Evolutionary conservation across 2,329 filamentous ascomycete species (phyloP).

Genomic region (Sclerotinia borealis): DNA sequence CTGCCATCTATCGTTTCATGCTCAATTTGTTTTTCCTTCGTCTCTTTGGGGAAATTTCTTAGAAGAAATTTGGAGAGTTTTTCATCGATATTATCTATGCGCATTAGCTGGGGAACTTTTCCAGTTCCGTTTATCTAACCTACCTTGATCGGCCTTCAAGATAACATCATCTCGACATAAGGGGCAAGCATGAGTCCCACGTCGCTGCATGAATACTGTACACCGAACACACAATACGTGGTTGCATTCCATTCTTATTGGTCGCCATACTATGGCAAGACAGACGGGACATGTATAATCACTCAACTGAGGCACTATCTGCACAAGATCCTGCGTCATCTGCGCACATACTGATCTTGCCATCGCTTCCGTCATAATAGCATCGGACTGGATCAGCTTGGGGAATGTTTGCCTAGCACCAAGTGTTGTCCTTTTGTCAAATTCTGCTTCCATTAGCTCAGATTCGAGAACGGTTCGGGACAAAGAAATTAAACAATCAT

Average conservation of each 20-base stretch:
- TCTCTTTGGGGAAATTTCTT: constrained; percentile 68
- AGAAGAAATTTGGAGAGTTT: constrained; percentile 64
- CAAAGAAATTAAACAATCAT: background rate
- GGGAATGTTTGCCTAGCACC: constrained; percentile 61
- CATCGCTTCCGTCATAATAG: constrained; percentile 59
- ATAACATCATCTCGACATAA: constrained; percentile 69
- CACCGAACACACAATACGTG: constrained; percentile 83
- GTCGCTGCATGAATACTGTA: constrained; percentile 71
- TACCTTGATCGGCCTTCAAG: constrained; percentile 60
- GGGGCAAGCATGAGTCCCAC: constrained; percentile 63
- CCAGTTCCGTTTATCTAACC: constrained; percentile 23
- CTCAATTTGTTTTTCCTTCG: constrained; percentile 59
- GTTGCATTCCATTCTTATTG: constrained; percentile 67
- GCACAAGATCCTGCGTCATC: constrained; percentile 65
- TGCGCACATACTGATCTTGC: constrained; percentile 71
- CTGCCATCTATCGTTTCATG: constrained; percentile 72
- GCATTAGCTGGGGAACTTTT: background rate
- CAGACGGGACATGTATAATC: constrained; percentile 82
- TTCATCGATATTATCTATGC: constrained; percentile 63
- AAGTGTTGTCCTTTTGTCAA: constrained; percentile 77
- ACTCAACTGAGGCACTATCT: constrained; percentile 71
- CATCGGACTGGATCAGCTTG: constrained; percentile 49
- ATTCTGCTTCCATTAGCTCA: constrained; percentile 47
- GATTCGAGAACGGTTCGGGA: too few species aligned
- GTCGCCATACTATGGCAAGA: constrained; percentile 71